Evolutionary conservation across 176 grass and related monocot genomes (phyloP).

Genomic region (Secale cereale): DNA sequence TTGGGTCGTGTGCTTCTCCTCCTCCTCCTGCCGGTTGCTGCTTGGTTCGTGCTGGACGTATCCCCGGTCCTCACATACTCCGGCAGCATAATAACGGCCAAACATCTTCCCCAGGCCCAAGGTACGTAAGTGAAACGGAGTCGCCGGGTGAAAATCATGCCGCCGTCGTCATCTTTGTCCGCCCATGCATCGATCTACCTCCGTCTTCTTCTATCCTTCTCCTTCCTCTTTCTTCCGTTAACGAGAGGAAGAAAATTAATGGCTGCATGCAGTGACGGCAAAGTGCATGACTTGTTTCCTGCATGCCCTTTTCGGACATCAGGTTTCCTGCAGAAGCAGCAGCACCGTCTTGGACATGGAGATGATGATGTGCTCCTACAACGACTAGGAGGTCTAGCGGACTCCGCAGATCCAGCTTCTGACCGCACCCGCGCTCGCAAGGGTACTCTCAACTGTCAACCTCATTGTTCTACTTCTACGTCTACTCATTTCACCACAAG

Average conservation of each 20-base stretch:
- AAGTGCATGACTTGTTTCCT: background rate
- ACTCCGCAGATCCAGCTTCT: background rate
- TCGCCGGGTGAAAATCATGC: too few relatives aligned
- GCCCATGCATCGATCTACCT: background rate
- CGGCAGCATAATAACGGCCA: background rate
- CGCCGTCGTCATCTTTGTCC: background rate
- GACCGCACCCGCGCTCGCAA: background rate
- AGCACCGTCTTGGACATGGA: background rate
- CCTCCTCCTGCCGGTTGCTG: background rate
- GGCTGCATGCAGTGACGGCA: too few relatives aligned
- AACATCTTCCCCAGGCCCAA: too few relatives aligned
- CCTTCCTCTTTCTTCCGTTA: too few relatives aligned
- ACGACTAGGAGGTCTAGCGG: background rate
- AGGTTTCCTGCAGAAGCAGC: background rate
- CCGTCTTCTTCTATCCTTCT: background rate
- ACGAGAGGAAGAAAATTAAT: too few relatives aligned
- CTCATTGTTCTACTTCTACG: background rate
- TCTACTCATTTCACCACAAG: too few relatives aligned
- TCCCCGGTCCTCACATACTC: background rate
- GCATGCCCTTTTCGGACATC: background rate
- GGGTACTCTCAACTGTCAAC: background rate
- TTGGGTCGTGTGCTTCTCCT: background rate
- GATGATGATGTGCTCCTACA: background rate
- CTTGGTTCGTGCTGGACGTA: background rate
- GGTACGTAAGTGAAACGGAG: background rate